Percentiles rank a stretch among this genome's conserved stretches.
Conservation (phyloP, 768 basidiomycete species). For the Boletales sp. region DNA sequence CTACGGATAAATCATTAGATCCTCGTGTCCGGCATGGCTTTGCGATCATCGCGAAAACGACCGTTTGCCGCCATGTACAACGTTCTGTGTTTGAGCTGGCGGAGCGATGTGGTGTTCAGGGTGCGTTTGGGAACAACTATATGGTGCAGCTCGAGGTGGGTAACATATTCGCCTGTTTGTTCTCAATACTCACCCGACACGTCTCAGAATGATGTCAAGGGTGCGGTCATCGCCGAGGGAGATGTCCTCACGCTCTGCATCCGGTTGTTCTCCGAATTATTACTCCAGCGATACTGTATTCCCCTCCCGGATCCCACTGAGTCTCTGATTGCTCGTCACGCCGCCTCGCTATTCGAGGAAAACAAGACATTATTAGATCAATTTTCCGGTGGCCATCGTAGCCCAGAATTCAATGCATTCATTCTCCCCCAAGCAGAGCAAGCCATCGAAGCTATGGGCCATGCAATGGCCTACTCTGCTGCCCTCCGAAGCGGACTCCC, state of each 20-base stretch:
- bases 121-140: conserved; percentile 61
- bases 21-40: conserved; percentile 52
- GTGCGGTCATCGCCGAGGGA: too few species aligned
- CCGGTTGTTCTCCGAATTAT: too few species aligned
- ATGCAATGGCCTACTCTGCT: conserved; percentile 59
- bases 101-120: conserved; percentile 65
- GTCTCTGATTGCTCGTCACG: too few species aligned
- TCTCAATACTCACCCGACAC: too few species aligned
- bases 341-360: too few species aligned
- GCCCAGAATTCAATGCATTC: too few species aligned
- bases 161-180: conserved; percentile 1
- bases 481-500: conserved; percentile 43
- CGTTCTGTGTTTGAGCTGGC: conserved; percentile 49
- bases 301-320: too few species aligned
- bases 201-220: too few species aligned
- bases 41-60: conserved; percentile 54
- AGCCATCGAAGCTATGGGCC: conserved; percentile 57
- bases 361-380: too few species aligned
- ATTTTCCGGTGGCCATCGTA: too few species aligned
- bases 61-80: conserved; percentile 52
- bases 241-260: too few species aligned
- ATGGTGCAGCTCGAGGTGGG: conserved; percentile 52
- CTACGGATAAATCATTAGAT: conserved; percentile 35
- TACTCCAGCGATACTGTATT: too few species aligned
- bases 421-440: conserved; percentile 19